Percentiles rank a stretch among this genome's conserved stretches.
These are phyloP conservation scores for Hyphodiscus sp. DNA, from an alignment of 2,329 filamentous ascomycete species.

Conservation along the genomic window DNA sequence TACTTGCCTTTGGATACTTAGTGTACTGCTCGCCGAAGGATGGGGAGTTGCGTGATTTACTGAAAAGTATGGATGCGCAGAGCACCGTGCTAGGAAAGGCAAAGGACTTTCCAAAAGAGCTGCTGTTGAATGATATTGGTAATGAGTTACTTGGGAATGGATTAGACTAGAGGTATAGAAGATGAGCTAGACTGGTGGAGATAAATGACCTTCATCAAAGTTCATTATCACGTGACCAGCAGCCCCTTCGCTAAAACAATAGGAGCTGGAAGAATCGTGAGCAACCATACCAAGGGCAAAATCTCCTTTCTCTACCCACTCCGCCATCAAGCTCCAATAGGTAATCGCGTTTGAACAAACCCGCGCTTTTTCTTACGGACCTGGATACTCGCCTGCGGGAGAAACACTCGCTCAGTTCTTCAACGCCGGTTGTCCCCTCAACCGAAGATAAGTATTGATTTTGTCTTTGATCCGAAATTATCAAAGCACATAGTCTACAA, in stretches of 20 bases:
- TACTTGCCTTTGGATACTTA: constrained; percentile 70
- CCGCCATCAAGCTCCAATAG: too few species aligned
- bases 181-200: not conserved
- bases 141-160: constrained; percentile 36
- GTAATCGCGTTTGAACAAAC: too few species aligned
- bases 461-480: not conserved
- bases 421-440: not conserved
- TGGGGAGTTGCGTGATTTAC: constrained; percentile 74
- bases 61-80: constrained; percentile 68
- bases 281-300: too few species aligned
- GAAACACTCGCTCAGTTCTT: too few species aligned
- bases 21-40: constrained; percentile 63
- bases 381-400: too few species aligned
- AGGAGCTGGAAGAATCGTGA: too few species aligned
- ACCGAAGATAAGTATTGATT: not conserved
- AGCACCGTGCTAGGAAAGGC: constrained; percentile 55
- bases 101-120: constrained; percentile 48
- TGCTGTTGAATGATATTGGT: constrained; percentile 46
- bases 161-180: constrained; percentile 14
- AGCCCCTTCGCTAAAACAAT: too few species aligned
- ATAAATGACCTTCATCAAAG: not conserved
- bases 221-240: too few species aligned
- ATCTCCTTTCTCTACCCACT: too few species aligned
- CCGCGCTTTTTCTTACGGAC: too few species aligned
- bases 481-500: not conserved